Conservation (phyloP, 2,329 filamentous ascomycete genomes). For the Beauveria scarabaeidicola region DNA sequence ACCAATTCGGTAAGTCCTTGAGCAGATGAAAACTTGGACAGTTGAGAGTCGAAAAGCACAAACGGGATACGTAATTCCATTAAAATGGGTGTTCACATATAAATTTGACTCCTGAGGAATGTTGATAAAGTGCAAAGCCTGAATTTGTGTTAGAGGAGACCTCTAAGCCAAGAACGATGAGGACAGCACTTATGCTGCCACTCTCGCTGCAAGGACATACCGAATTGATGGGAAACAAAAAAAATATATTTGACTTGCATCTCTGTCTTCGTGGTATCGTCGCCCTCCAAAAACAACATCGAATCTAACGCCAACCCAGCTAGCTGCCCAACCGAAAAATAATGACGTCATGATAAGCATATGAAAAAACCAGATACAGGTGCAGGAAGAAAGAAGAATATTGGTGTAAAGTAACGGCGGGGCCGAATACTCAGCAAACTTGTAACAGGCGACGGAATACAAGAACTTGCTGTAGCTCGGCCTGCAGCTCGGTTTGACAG, state of each 20-base stretch:
- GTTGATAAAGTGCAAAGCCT: too few species aligned
- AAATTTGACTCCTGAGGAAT: too few species aligned
- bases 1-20: too few species aligned
- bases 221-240: too few species aligned
- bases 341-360: neutral
- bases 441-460: neutral
- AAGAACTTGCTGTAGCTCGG: neutral
- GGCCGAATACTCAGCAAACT: neutral
- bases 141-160: too few species aligned
- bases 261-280: neutral
- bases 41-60: too few species aligned
- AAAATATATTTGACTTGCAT: neutral
- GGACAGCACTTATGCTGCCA: too few species aligned
- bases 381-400: neutral
- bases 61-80: too few species aligned
- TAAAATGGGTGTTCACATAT: too few species aligned
- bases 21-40: too few species aligned
- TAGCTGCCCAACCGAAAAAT: neutral
- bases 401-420: neutral
- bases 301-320: neutral
- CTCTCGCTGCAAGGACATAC: too few species aligned
- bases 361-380: constrained; percentile 1
- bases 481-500: neutral
- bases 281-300: neutral
- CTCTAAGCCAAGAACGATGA: too few species aligned